Conservation (phyloP, 352 stramenopile genomes). For the Phytophthora cajani region DNA sequence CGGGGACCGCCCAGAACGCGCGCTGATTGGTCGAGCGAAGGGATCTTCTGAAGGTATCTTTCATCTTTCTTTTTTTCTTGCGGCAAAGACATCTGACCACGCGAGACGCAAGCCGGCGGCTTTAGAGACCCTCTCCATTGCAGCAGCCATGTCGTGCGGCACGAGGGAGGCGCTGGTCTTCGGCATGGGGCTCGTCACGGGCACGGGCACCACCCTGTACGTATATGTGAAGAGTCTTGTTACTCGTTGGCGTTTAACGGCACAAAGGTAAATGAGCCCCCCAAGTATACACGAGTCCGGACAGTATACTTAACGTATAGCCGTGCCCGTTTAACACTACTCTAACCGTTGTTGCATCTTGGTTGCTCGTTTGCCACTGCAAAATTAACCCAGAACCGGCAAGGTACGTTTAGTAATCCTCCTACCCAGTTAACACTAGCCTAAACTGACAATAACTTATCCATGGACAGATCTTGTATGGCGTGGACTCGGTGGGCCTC, state of each 20-base stretch:
- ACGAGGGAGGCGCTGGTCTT: conserved; percentile 82
- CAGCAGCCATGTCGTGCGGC: conserved; percentile 75
- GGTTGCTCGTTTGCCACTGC: background rate
- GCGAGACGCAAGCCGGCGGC: conserved; percentile 9
- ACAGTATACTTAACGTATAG: too few species aligned
- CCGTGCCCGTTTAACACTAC: conserved; percentile 6
- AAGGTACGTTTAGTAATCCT: conserved; percentile 48
- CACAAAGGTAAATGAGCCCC: too few species aligned
- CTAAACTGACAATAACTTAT: conserved; percentile 8
- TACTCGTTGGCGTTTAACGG: background rate
- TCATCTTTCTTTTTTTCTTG: conserved; percentile 14
- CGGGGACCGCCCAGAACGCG: background rate
- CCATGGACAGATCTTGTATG: conserved; percentile 91
- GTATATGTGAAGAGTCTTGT: conserved; percentile 26
- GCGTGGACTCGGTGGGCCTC: conserved; percentile 88
- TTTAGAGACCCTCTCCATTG: background rate
- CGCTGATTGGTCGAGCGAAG: conserved; percentile 20
- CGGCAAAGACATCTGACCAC: conserved; percentile 4
- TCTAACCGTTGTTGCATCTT: conserved; percentile 1
- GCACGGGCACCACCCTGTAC: conserved; percentile 87
- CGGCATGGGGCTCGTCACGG: conserved; percentile 78
- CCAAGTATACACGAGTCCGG: too few species aligned
- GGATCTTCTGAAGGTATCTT: conserved; percentile 31
- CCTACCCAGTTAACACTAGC: background rate
- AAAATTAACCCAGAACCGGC: conserved; percentile 50